These are phyloP conservation scores for Pleurotus pulmonarius DNA, from an alignment of 768 basidiomycete genomes.

Conservation along the genomic window DNA sequence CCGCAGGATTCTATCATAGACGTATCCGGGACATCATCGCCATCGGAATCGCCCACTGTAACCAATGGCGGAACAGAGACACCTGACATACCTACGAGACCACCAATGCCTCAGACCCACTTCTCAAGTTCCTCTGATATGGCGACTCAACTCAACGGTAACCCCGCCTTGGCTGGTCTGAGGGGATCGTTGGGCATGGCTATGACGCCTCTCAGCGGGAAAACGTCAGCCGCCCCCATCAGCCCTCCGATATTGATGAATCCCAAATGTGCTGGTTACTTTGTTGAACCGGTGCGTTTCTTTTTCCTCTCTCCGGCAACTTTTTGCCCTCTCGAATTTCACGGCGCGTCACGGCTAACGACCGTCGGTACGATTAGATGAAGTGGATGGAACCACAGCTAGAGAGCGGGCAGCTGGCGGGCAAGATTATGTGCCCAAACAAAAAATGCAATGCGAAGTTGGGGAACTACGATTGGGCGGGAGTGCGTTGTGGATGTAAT, in stretches of 20 bases:
- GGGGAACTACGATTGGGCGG: slow-evolving; percentile 97
- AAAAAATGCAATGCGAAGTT: slow-evolving; percentile 87
- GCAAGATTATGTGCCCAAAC: slow-evolving; percentile 92
- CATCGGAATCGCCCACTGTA: slow-evolving; percentile 1
- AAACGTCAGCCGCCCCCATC: slow-evolving; percentile 21
- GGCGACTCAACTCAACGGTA: slow-evolving; percentile 35
- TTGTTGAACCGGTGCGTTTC: slow-evolving; percentile 83
- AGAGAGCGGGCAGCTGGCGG: slow-evolving; percentile 69
- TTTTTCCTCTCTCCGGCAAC: not conserved
- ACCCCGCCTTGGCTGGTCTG: slow-evolving; percentile 40
- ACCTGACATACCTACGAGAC: slow-evolving; percentile 3
- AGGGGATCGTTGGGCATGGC: slow-evolving; percentile 17
- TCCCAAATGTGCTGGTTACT: slow-evolving; percentile 92
- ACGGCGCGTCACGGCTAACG: not conserved
- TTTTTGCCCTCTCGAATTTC: not conserved
- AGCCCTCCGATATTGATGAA: slow-evolving; percentile 72
- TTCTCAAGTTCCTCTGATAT: slow-evolving; percentile 35
- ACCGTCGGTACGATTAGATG: slow-evolving; percentile 46
- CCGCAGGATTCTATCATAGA: slow-evolving; percentile 4
- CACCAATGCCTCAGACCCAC: slow-evolving; percentile 23
- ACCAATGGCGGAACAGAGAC: slow-evolving; percentile 11
- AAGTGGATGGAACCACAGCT: slow-evolving; percentile 94
- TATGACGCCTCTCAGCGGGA: slow-evolving; percentile 15
- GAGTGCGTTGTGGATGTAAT: slow-evolving; percentile 85
- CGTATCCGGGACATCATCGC: slow-evolving; percentile 5